Conservation (phyloP, 306 rosid species). For the Pterocarpus santalinus region DNA sequence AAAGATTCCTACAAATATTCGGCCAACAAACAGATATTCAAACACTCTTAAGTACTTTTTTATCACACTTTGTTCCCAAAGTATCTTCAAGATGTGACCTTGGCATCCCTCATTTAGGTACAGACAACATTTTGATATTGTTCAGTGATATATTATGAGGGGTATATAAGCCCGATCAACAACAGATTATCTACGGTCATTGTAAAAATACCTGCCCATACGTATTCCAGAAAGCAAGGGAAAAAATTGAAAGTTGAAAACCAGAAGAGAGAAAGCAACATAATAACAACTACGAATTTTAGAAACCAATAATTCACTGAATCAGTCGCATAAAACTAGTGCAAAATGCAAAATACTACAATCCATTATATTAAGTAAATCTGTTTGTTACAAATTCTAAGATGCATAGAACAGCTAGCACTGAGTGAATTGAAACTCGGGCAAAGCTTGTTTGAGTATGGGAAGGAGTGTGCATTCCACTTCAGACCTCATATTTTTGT, state of each 20-base stretch:
- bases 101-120: background rate
- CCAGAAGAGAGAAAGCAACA: background rate
- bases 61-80: conserved; percentile 23
- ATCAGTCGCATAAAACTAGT: background rate
- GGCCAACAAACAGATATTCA: conserved; percentile 25
- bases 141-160: conserved; percentile 6
- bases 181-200: background rate
- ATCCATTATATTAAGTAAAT: background rate
- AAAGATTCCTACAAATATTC: conserved; percentile 9
- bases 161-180: background rate
- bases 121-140: conserved; percentile 6
- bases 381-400: background rate
- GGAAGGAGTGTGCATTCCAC: background rate
- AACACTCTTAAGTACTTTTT: background rate
- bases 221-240: background rate
- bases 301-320: background rate
- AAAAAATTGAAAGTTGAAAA: background rate
- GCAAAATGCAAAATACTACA: background rate
- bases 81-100: background rate
- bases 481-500: background rate
- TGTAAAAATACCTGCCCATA: background rate
- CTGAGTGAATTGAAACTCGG: no score
- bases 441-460: no score
- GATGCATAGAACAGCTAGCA: no score
- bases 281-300: background rate